phyloP scores from a whole-genome alignment of 2,329 filamentous ascomycete genomes.

The Plectosphaerella plurivora region DNA sequence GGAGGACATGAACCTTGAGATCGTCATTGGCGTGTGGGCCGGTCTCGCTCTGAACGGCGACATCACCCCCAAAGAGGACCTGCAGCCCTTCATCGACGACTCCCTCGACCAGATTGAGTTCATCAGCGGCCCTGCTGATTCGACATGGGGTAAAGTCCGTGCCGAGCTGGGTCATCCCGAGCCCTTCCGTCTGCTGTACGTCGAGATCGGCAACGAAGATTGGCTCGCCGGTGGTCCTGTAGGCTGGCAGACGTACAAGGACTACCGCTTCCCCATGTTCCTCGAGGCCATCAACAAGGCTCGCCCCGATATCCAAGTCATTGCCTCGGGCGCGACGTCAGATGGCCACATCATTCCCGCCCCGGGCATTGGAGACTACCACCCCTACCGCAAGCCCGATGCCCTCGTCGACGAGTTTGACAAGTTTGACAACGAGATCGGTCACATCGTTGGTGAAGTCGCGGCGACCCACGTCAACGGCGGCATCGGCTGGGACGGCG shows the following conservation, averaged over 20 bases:
- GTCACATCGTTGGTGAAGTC: slow-evolving; percentile 43
- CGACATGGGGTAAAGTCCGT: slow-evolving; percentile 53
- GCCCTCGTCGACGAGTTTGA: slow-evolving; percentile 43
- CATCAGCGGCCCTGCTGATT: slow-evolving; percentile 46
- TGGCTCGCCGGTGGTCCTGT: slow-evolving; percentile 47
- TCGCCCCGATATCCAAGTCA: slow-evolving; percentile 54
- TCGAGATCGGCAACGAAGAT: slow-evolving; percentile 68
- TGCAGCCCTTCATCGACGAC: slow-evolving; percentile 53
- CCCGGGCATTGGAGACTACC: slow-evolving; percentile 42
- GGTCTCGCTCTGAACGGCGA: slow-evolving; percentile 52
- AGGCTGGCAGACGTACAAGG: slow-evolving; percentile 43
- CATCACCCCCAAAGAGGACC: slow-evolving; percentile 43
- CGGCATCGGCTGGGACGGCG: slow-evolving; percentile 39
- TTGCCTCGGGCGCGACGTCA: slow-evolving; percentile 41
- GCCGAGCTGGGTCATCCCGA: slow-evolving; percentile 56
- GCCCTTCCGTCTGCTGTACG: slow-evolving; percentile 55
- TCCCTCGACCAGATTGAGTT: slow-evolving; percentile 62
- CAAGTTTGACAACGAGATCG: slow-evolving; percentile 45
- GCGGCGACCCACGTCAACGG: slow-evolving; percentile 48
- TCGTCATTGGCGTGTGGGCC: slow-evolving; percentile 54
- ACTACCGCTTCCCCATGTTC: slow-evolving; percentile 56
- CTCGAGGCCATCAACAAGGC: slow-evolving; percentile 51
- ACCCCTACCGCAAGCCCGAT: slow-evolving; percentile 47
- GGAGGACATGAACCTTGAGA: slow-evolving; percentile 54
- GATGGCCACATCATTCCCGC: slow-evolving; percentile 38